Conservation (phyloP, 1,139 yeast genomes). For the Blastobotrys raffinosifermentans region DNA sequence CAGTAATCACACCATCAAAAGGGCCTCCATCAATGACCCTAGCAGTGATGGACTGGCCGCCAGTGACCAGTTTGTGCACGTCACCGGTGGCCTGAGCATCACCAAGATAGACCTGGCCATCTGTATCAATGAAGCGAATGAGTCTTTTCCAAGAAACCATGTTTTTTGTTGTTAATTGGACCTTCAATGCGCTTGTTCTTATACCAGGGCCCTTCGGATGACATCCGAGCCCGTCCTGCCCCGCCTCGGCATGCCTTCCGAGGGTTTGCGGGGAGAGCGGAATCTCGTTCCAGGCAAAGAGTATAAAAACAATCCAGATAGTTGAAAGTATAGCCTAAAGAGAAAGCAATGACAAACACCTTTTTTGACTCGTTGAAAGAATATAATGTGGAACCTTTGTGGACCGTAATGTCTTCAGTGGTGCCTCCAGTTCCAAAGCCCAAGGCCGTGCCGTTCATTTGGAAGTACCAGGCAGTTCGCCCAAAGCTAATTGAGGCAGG, state of each 20-base stretch:
- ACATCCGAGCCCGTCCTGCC: no score
- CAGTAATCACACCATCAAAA: conserved; percentile 21
- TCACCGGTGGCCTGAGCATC: conserved; percentile 25
- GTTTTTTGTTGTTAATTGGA: conserved; percentile 1
- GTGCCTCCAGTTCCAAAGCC: conserved; percentile 27
- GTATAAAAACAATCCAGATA: not conserved
- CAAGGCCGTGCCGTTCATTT: conserved; percentile 22
- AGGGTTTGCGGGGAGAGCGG: no score
- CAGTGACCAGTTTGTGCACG: conserved; percentile 18
- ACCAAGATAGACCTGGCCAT: conserved; percentile 28
- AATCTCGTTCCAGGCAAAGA: no score
- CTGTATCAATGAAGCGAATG: conserved; percentile 29
- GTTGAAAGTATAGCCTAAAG: not conserved
- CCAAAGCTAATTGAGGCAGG: conserved; percentile 24
- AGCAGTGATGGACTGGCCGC: conserved; percentile 34
- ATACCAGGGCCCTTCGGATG: no score
- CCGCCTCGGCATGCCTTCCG: conserved; percentile 2
- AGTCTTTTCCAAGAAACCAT: conserved; percentile 15
- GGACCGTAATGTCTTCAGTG: conserved; percentile 28
- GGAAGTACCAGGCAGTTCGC: conserved; percentile 22
- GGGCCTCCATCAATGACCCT: conserved; percentile 29
- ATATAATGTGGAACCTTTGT: conserved; percentile 24
- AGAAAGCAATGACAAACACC: not conserved
- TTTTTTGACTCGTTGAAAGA: conserved; percentile 17
- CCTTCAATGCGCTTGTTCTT: no score